These are phyloP conservation scores for Coffea humblotiana DNA, from an alignment of 305 asterid species.

Conservation along the genomic window DNA sequence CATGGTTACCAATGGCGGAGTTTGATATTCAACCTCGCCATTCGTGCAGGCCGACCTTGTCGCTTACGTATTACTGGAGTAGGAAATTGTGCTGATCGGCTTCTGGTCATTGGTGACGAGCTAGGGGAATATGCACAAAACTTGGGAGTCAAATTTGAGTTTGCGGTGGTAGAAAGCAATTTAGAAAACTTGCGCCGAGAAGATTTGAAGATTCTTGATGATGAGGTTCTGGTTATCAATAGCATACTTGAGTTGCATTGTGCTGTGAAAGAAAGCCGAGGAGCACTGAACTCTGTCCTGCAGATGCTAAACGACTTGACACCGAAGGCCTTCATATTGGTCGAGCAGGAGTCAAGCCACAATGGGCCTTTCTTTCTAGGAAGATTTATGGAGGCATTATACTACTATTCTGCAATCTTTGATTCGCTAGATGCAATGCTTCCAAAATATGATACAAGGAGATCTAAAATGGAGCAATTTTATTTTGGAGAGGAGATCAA, in stretches of 20 bases:
- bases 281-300: slow-evolving; percentile 69
- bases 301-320: slow-evolving; percentile 60
- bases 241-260: slow-evolving; percentile 76
- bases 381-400: slow-evolving; percentile 79
- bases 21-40: slow-evolving; percentile 55
- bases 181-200: slow-evolving; percentile 58
- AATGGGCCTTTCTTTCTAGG: slow-evolving; percentile 87
- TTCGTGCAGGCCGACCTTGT: slow-evolving; percentile 37
- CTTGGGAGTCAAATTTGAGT: slow-evolving; percentile 48
- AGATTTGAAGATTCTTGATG: slow-evolving; percentile 44
- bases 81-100: slow-evolving; percentile 40
- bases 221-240: slow-evolving; percentile 65
- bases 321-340: slow-evolving; percentile 61
- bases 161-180: slow-evolving; percentile 51
- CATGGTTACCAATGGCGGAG: slow-evolving; percentile 75
- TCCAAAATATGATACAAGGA: slow-evolving; percentile 69
- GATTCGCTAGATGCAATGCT: slow-evolving; percentile 72
- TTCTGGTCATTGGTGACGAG: slow-evolving; percentile 55
- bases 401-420: slow-evolving; percentile 75
- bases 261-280: slow-evolving; percentile 82
- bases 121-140: slow-evolving; percentile 47
- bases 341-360: slow-evolving; percentile 90
- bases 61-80: slow-evolving; percentile 60
- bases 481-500: slow-evolving; percentile 86
- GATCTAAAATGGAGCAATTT: slow-evolving; percentile 84